Evolutionary conservation across 208 protist species (phyloP), one percentile per base, ranked within the genome.

Genomic region (Trypanosoma theileri): DNA sequence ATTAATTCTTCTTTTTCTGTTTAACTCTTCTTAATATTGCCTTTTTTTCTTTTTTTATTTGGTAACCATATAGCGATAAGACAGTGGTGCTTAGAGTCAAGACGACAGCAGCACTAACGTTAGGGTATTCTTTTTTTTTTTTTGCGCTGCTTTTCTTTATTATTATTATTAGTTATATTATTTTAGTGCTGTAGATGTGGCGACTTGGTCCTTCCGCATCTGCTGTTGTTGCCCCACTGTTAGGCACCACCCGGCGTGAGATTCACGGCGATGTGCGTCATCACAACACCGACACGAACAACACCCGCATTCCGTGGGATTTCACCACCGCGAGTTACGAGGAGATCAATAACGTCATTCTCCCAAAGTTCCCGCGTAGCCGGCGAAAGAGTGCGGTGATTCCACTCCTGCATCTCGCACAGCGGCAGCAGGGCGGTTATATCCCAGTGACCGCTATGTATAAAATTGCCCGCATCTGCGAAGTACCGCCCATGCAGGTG

Each of bases 361-460:
- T 98, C 31, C 92, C 90, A 17, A 97, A 97, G 82, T 98, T 95
- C 66, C 94, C 94, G n/a, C 82, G 86, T 22, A 82, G 79, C 54
- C 77, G 83, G 70, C 84, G 85, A 51, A 77, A 81, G 51, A 91
- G 80, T 10, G 91, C 88, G 10, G 87, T 91, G 24, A 97, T 97
- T 58, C 93, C 93, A 19, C 84, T 97, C 16, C 80, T 97, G 11
- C 89, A 96, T 60, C 86, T 98, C 7, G 94, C 94, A 3, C 92
- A 97, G 82, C 71, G 84, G 71, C 92, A 98, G 79, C 85, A 94
- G 69, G 89, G 91, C 48, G 92, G 91, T 14, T 97, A 93, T 79
- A 95, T 98, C 61, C 91, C 94, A 0, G 89, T 98, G 42, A 92
- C 91, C 45, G 94, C 94, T 8, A 98, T 98, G 91, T 93, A 96